Evolutionary conservation across 2,329 filamentous ascomycete genomes (phyloP), one percentile per base, ranked within the genome.

Genomic region (Didymella segeticola): DNA sequence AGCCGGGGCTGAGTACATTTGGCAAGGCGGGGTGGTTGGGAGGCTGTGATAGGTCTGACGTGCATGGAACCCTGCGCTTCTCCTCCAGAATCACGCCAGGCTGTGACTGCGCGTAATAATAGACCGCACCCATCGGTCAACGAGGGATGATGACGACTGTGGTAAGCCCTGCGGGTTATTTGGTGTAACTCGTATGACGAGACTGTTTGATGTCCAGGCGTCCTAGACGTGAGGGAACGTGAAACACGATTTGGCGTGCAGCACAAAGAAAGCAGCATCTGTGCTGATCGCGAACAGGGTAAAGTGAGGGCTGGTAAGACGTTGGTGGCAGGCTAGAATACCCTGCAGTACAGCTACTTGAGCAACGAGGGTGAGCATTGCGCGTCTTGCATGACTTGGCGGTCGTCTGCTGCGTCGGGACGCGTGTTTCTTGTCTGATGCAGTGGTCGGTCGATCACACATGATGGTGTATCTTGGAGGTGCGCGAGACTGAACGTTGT

Each of bases 1-100:
- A 65, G 52, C 56, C 61, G 64, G 63, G 68, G 67, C 67, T 66
- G 66, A 68, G 63, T 58, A 48, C 47, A 52, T 56, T 53, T 43
- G 41, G 57, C 47, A 48, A 54, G 48, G 60, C 46, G 59, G 56
- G 49, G 55, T 61, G 58, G 56, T 43, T 47, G 50, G 43, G 38
- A 39, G 38, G 47, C 36, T 45, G 51, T 55, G 47, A 58, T 58
- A 47, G 43, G 42, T 47, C 53, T 31, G 51, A 53, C 57, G 50
- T 57, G 52, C 56, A 61, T 43, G 51, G 34, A 60, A 54, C 56
- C 58, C 53, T 56, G 45, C 43, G 41, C 45, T 39, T 54, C 37
- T 47, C 23, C 25, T 26, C 47, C 55, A 60, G 20, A 41, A 45
- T 17, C 33, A 48, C 19, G 50, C 45, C 50, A 48, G 49, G 36